Conservation (phyloP, 805 yeast species). For the Candida boleticola region DNA sequence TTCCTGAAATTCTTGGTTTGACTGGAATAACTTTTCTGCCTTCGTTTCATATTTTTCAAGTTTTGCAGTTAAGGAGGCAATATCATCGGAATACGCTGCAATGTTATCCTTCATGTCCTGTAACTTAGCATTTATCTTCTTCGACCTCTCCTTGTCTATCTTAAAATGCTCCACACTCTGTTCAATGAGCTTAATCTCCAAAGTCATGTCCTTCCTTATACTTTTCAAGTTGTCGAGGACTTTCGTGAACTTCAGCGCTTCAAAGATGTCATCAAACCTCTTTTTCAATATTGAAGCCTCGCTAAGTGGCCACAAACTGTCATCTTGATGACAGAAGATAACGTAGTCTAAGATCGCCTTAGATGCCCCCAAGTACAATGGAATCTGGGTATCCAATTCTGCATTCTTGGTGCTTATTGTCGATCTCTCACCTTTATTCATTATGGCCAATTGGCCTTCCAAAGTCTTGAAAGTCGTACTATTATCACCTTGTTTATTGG, state of each 20-base stretch:
- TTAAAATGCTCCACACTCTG: conserved; percentile 77
- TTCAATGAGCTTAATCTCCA: conserved; percentile 71
- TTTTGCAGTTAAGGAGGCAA: conserved; percentile 45
- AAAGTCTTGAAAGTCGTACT: conserved; percentile 74
- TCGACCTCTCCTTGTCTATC: conserved; percentile 72
- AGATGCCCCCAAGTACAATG: conserved; percentile 83
- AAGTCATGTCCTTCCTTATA: conserved; percentile 72
- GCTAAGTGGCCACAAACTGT: conserved; percentile 91
- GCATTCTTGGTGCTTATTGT: conserved; percentile 78
- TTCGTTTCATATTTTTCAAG: conserved; percentile 55
- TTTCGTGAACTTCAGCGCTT: conserved; percentile 89
- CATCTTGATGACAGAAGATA: conserved; percentile 97
- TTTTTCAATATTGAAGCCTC: conserved; percentile 89
- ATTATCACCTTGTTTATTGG: not conserved
- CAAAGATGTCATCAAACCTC: conserved; percentile 94
- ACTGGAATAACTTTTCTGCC: conserved; percentile 62
- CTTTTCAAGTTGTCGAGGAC: conserved; percentile 77
- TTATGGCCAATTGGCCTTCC: conserved; percentile 80
- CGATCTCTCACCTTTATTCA: conserved; percentile 63
- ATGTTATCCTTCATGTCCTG: conserved; percentile 43
- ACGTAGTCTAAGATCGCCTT: conserved; percentile 87
- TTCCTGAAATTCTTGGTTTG: conserved; percentile 80
- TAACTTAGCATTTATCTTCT: conserved; percentile 50
- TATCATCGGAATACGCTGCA: conserved; percentile 43
- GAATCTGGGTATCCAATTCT: conserved; percentile 80